Evolutionary conservation across 805 yeast species (phyloP).

Genomic region (Ogataea corticis): DNA sequence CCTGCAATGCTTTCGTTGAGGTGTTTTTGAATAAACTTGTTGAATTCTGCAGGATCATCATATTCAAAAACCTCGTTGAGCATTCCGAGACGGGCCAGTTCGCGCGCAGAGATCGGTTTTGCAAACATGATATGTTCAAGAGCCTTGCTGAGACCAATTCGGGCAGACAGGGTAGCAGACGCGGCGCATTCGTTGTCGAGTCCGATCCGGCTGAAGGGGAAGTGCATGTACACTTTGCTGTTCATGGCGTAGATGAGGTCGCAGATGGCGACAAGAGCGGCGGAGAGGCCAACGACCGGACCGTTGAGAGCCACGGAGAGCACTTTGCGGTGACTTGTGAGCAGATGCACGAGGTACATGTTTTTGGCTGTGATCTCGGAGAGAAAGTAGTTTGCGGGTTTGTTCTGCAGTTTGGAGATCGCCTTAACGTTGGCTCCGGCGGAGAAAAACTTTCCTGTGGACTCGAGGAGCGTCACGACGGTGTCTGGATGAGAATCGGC

Average conservation of each 20-base stretch:
- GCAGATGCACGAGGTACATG: constrained; percentile 63
- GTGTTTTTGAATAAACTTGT: constrained; percentile 38
- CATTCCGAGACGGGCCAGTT: constrained; percentile 57
- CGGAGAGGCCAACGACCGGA: constrained; percentile 78
- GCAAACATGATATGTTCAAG: constrained; percentile 73
- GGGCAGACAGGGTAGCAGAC: constrained; percentile 62
- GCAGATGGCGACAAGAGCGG: constrained; percentile 72
- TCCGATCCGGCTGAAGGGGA: constrained; percentile 82
- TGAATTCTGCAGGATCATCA: constrained; percentile 41
- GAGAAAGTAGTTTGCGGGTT: constrained; percentile 24
- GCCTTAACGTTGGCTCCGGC: constrained; percentile 77
- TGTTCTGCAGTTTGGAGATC: constrained; percentile 31
- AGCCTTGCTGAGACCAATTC: constrained; percentile 73
- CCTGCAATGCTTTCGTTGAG: constrained; percentile 38
- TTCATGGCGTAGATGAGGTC: constrained; percentile 74
- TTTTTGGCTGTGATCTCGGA: constrained; percentile 57
- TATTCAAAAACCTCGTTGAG: constrained; percentile 56
- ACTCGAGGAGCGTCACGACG: constrained; percentile 61
- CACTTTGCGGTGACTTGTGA: constrained; percentile 70
- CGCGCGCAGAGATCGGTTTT: constrained; percentile 61
- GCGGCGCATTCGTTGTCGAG: constrained; percentile 82
- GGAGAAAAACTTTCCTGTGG: constrained; percentile 74
- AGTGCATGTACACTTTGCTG: constrained; percentile 55
- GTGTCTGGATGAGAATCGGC: constrained; percentile 67
- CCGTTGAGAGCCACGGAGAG: constrained; percentile 79